Evolutionary conservation across 2,329 filamentous ascomycete genomes (phyloP), one percentile per base, ranked within the genome.

Genomic region (Ophiostoma quercus): DNA sequence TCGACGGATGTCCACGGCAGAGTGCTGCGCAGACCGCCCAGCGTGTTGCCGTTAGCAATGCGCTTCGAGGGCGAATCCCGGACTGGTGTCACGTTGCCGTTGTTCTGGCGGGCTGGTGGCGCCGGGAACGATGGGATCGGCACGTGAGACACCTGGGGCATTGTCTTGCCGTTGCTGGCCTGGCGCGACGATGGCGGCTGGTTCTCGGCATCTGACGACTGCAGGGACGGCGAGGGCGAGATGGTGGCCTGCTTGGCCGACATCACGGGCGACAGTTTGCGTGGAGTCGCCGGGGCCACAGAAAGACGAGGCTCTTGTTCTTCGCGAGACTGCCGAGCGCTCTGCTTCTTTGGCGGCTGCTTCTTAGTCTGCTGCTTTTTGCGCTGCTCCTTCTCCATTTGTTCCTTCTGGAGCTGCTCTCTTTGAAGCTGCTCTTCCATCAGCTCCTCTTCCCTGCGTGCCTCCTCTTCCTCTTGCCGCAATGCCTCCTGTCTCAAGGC

Each of bases 131-230:
- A 25, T 5, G 65, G 65, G 9, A 29, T 43, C 14, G 65, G 65
- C 14, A 41, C 65, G 16, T 41, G 65, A 80, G 7, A 88, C 39
- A 54, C 41, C 22, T 67, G 79, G 0, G 81, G 80, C 32, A 84
- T 77, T 6, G 83, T 81, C 76, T 83, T 84, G 67, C 79, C 74
- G 72, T 79, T 76, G 71, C 81, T 82, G 2, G 84, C 81, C 1
- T 85, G 85, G 68, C 83, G 86, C 5, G 88, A 88, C 0, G 90
- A 91, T 0, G 91, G 91, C 0, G 90, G 90, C 66, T 86, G 88
- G 74, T 94, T 94, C 77, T 95, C 92, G 0, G 90, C 90, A 76
- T 95, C 90, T 0, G 91, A 94, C 1, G 90, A 90, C 74, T 92
- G 90, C 0, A 89, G 89, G 0, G 90, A 91, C 22, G 85, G 85